phyloP scores from a whole-genome alignment of 2,329 filamentous ascomycete species.

The Venturia oleaginea region DNA sequence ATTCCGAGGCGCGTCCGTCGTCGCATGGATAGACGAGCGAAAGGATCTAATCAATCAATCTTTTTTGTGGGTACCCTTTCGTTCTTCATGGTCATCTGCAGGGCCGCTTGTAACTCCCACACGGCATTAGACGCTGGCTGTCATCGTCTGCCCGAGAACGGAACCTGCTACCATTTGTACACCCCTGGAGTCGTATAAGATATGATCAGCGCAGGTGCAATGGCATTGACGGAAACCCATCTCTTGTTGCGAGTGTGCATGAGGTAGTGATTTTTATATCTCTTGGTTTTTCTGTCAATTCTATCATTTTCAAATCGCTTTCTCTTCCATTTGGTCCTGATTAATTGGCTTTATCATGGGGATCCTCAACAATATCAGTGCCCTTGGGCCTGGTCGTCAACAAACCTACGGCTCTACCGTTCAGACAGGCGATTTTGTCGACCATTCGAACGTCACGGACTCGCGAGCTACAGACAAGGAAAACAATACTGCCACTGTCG shows the following conservation, averaged over 20 bases:
- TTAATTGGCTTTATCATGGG: not conserved
- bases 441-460: not conserved
- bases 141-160: not conserved
- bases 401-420: not conserved
- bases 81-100: not conserved
- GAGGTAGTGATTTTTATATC: not conserved
- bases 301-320: not conserved
- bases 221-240: not conserved
- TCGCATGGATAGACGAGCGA: not conserved
- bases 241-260: not conserved
- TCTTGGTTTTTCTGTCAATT: not conserved
- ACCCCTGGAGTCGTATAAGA: not conserved
- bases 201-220: not conserved
- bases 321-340: not conserved
- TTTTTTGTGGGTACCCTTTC: not conserved
- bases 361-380: not conserved
- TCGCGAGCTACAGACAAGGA: not conserved
- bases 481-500: not conserved
- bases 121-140: not conserved
- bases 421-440: not conserved
- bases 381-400: not conserved
- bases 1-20: not conserved
- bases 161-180: not conserved
- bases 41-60: slow-evolving; percentile 3
- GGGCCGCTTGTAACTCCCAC: not conserved